Base-by-base conservation (phyloP, 2,329 filamentous ascomycete species). In the Ophiocordyceps unilateralis region DNA sequence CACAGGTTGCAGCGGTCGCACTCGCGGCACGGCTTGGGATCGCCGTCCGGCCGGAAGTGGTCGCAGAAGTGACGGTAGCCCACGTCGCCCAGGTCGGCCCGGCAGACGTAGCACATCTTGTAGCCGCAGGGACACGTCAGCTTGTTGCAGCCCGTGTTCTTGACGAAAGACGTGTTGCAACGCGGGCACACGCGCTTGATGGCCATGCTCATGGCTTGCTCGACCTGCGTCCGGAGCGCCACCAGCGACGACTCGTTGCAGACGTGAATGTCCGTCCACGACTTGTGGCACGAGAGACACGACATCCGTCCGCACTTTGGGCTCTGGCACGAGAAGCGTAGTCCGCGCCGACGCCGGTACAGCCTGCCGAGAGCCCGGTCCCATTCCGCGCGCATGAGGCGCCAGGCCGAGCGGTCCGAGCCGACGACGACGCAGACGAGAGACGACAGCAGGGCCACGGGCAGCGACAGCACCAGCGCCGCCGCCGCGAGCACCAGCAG, bases 21-120 rank as follows among this genome's bases (percentile, higher is more conserved):
- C 58, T 93, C 78, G 1, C 60, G 69, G 58, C 91, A 98, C 14
- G 70, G 67, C 14, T 74, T 72, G 19, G 69, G 67, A 41, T 88
- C 86, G 0, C 82, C 84, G 47, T 83, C 74, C 10, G 84, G 81
- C 9, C 91, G 74, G 59, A 96, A 96, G 62, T 96, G 91, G 57
- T 94, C 83, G 58, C 91, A 98, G 56, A 95, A 98, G 61, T 98
- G 91, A 34, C 78, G 72, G 60, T 98, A 96, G 1, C 89, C 88
- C 57, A 88, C 81, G 41, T 74, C 66, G 44, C 69, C 66, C 40
- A 81, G 76, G 53, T 85, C 79, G 51, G 81, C 81, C 36, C 91
- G 83, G 60, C 91, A 98, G 40, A 96, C 77, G 56, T 98, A 98
- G 60, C 91, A 98, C 89, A 96, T 96, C 52, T 83, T 82, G 63